Base-by-base conservation (phyloP, 441 rosid genomes). In the Adansonia rubrostipa region DNA sequence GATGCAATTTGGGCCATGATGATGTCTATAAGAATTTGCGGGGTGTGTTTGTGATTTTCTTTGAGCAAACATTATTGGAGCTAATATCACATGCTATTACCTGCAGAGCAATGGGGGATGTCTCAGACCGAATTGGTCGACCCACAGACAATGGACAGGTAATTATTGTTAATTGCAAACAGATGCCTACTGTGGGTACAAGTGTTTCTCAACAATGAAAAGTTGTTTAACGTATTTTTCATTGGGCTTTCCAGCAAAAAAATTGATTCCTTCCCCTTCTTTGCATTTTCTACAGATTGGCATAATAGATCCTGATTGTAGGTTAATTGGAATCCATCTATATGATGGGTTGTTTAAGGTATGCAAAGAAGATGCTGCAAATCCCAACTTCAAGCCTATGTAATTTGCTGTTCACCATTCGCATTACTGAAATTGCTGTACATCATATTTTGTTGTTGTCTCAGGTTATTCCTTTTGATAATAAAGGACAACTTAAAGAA, bases 81-180 rank as follows among this genome's bases (percentile, higher is more conserved):
- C 81, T 69, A 78, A 48, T 28, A 58, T 10, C 66, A 74, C 66
- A 61, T 71, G 17, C 36, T 22, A 7, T 57, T 79, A 20, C 75
- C 2, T 88, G 79, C 79, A 96, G 98, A 85, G 98, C 99, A 66
- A 96, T 96, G 98, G 97, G 99, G 70, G 98, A 94, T 91, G 96
- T 96, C 70, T 94, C 98, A 22, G 98, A 94, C 81, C 96, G 97
- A 70, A 96, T 94, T 76, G 98, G 98, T 75, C 96, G 97, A 67
- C 98, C 98, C 40, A 93, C 98, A 60, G 98, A 96, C 81, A 94
- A 94, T 84, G 98, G 97, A 47, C 98, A 96, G 97, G 99, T 96
- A 90, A 83, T 64, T 53, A 62, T 24, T 54, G 51, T 71, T 66
- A 22, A 58, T 73, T 60, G 14, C 36, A 14, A 44, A 60, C 53